Base-by-base conservation (phyloP, 768 basidiomycete species). In the Pulveroboletus sp. region DNA sequence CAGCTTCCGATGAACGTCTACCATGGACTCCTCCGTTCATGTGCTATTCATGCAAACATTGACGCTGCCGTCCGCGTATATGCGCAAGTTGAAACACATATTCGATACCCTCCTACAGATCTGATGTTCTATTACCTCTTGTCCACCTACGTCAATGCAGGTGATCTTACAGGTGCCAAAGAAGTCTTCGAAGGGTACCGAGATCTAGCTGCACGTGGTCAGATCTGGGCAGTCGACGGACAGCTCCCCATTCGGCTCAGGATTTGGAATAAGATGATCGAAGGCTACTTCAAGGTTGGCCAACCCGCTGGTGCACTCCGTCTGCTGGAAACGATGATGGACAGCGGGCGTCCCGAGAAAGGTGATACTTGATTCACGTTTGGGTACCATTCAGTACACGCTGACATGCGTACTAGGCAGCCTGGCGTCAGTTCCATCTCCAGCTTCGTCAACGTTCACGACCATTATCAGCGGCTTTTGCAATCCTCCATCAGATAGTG, bases 181-280 rank as follows among this genome's bases (percentile, higher is more conserved):
- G 72, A 82, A 48, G 75, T 86, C 18, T 92, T 93, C 56, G 57
- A 73, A 6, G 79, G 83, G 43, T 92, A 80, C 65, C 63, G 70
- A 39, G 45, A 62, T 11, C 76, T 79, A 5, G 71, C 72, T 21
- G 55, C 67, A 10, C 60, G 62, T 0, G 76, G 74, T 8, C 65
- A 61, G 8, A 46, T 64, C 14, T 44, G 46, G 5, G 46, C 47
- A 39, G 60, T 64, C 48, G 66, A 52, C 9, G 44, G 54, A 24
- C 40, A 50, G 42, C 51, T 46, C 28, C 62, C 66, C 28, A 67
- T 69, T 18, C 74, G 77, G 44, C 68, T 84, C 39, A 62, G 71
- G 35, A 70, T 84, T 2, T 92, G 81, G 81, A 87, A 89, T 56
- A 72, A 77, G 58, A 89, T 91, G 84, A 81, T 93, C 32, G 75